Conservation (phyloP, 106 monocot genomes). For the Vanilla planifolia region DNA sequence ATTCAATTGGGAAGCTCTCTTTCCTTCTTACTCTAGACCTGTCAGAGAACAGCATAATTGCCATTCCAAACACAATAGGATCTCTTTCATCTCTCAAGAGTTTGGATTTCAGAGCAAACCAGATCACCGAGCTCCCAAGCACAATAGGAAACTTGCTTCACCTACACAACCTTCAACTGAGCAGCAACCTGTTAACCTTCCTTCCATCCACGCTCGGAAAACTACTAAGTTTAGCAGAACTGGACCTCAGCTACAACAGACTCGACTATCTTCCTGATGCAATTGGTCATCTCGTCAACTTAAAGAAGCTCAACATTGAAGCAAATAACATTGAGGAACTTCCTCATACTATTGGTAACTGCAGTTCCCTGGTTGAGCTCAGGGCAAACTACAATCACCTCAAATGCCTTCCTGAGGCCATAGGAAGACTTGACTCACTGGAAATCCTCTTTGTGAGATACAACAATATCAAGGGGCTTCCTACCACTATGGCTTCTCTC, state of each 20-base stretch:
- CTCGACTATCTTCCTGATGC: conserved; percentile 12
- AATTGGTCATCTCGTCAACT: conserved; percentile 9
- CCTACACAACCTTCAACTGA: conserved; percentile 12
- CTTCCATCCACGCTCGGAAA: conserved; percentile 17
- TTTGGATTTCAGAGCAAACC: conserved; percentile 21
- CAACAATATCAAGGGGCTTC: conserved; percentile 18
- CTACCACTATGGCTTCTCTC: conserved; percentile 16
- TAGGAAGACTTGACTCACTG: conserved; percentile 19
- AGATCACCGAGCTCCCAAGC: conserved; percentile 12
- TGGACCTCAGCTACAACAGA: conserved; percentile 22
- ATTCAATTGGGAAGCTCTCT: conserved; percentile 19
- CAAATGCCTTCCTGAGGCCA: conserved; percentile 28
- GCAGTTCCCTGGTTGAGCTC: conserved; percentile 23
- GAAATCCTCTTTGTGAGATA: conserved; percentile 21
- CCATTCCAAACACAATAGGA: conserved; percentile 22
- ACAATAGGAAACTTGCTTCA: conserved; percentile 18
- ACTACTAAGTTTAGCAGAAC: conserved; percentile 12
- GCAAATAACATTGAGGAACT: conserved; percentile 31
- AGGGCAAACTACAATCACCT: conserved; percentile 25
- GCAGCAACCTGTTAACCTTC: conserved; percentile 15
- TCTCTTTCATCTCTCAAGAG: conserved; percentile 12
- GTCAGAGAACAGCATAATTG: conserved; percentile 19
- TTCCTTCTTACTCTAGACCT: conserved; percentile 12
- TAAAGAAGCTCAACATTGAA: conserved; percentile 25
- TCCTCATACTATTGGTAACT: conserved; percentile 24